phyloP scores from a whole-genome alignment of 148 eudicot genomes.

The Amaranthus cruentus region DNA sequence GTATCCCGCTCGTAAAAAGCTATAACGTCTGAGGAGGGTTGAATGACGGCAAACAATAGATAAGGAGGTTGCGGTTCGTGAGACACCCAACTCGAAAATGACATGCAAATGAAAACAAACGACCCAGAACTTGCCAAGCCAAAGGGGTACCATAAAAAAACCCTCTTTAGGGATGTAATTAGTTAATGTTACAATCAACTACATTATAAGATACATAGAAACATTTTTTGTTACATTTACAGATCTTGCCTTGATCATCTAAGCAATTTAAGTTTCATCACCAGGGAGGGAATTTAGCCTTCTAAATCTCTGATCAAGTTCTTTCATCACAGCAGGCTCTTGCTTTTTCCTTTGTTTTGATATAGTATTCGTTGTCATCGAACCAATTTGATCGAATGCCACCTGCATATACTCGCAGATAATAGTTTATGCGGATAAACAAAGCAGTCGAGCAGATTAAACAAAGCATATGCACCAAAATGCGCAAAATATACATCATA shows the following conservation, averaged over 20 bases:
- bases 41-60: no score
- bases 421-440: not conserved
- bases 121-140: not conserved
- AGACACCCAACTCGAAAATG: no score
- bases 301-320: slow-evolving; percentile 75
- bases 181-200: slow-evolving; percentile 20
- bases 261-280: slow-evolving; percentile 23
- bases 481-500: no score
- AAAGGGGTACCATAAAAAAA: slow-evolving; percentile 12
- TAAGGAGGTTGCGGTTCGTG: no score
- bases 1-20: no score
- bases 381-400: slow-evolving; percentile 83
- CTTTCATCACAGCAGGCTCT: slow-evolving; percentile 94
- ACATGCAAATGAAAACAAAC: no score
- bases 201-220: slow-evolving; percentile 23
- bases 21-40: no score
- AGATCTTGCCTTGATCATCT: slow-evolving; percentile 4
- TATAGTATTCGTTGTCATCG: slow-evolving; percentile 69
- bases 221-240: slow-evolving; percentile 1
- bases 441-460: no score
- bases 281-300: slow-evolving; percentile 54
- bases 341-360: slow-evolving; percentile 94
- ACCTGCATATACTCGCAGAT: slow-evolving; percentile 43
- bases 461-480: no score
- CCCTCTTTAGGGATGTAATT: slow-evolving; percentile 14